Evolutionary conservation across 345 rosid species (phyloP), one percentile per base, ranked within the genome.

Genomic region (Lumnitzera littorea): DNA sequence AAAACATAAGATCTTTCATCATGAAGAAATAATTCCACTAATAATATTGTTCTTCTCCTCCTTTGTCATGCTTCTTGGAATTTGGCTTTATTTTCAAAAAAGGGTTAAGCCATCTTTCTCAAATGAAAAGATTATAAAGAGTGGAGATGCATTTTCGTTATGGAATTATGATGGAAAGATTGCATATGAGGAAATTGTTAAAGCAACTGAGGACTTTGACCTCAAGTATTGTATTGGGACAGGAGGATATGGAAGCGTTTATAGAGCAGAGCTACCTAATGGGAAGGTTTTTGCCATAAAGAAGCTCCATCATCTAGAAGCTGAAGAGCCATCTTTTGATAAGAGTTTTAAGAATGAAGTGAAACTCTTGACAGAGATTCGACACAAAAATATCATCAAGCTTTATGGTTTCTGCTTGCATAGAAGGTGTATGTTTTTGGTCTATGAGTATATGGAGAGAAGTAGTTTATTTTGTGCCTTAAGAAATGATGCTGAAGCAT

Each of bases 171-270:
- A n/a, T n/a, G n/a, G n/a, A n/a, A 67, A 58, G 29, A 15, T 72
- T 15, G 57, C 27, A 24, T 64, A 57, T 12, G 60, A 48, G 48
- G 65, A 66, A 48, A 66, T 78, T 23, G 36, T 62, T 0, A 50
- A 46, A 16, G 72, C 75, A 12, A 71, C 72, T 0, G 55, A 59
- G 25, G 49, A 66, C 2, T 72, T 75, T 24, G 53, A 70, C 24
- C 46, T 54, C 57, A 55, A 29, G 20, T 67, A 51, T 59, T 75
- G 75, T 60, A 72, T 75, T 13, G 74, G 80, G 10, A 56, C 15
- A 0, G 77, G 73, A 46, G 66, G 68, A 29, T 68, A 53, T 0
- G 80, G 73, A 11, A 75, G 57, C 25, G 75, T 72, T 0, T 75
- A 66, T 59, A 72, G 24, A 56, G 72, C 76, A 0, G 48, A 17